Evolutionary conservation across 2,329 filamentous ascomycete genomes (phyloP), one percentile per base, ranked within the genome.

Genomic region (Monosporascus ibericus): DNA sequence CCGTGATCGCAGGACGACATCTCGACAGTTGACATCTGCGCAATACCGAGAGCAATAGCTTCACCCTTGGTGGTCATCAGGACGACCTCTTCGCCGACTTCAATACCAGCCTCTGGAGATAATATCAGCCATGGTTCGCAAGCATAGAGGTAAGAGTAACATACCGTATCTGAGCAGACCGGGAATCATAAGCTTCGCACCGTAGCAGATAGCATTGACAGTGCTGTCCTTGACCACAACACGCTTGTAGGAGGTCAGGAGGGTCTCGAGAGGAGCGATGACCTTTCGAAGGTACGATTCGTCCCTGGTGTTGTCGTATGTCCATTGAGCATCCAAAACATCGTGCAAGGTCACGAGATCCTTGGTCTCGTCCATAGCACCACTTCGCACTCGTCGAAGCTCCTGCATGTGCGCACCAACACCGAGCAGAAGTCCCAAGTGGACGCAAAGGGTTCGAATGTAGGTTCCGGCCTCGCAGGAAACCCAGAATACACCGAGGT

Each of bases 1-100:
- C 94, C 94, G 74, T 99, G 94, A 69, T 97, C 92, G 74, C 94
- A 97, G 36, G 91, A 92, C 30, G 90, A 90, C 74, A 99, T 89
- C 76, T 97, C 94, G 48, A 96, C 91, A 3, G 92, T 95, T 39
- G 91, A 96, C 94, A 99, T 99, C 72, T 95, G 90, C 18, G 94
- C 91, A 65, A 96, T 95, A 65, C 88, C 94, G 56, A 99, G 83
- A 54, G 94, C 94, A 67, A 99, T 96, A 44, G 94, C 94, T 77
- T 99, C 94, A 65, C 94, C 94, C 82, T 99, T 99, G 67, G 94
- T 97, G 53, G 94, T 97, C 87, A 99, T 97, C 55, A 99, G 79
- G 38, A 99, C 91, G 66, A 97, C 86, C 75, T 99, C 94, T 72
- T 99, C 94, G 70, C 96, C 86, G 58, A 94, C 84, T 72, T 97